A percentile compares a stretch with the other conserved stretches of the same genome.
Evolutionary conservation across 805 yeast species (phyloP).

Genomic region (Millerago galiae): DNA sequence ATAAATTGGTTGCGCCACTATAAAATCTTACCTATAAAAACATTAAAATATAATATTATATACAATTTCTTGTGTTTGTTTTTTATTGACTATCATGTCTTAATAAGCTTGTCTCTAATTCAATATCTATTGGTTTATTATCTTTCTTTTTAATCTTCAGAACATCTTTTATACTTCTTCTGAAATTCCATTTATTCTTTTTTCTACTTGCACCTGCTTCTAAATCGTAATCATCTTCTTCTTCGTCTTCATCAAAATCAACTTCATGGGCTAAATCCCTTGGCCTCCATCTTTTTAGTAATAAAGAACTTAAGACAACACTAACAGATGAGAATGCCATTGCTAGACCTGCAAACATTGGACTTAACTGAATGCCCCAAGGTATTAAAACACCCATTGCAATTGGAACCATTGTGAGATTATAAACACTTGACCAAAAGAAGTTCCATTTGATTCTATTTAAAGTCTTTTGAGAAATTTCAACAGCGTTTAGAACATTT

Average conservation of each 20-base stretch:
- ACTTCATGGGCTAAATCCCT: conserved; percentile 9
- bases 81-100: background rate
- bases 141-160: conserved; percentile 7
- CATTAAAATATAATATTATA: too few relatives aligned
- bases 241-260: background rate
- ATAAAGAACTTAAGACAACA: conserved; percentile 74
- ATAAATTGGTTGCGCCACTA: too few relatives aligned
- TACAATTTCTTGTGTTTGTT: too few relatives aligned
- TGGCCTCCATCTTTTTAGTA: conserved; percentile 60
- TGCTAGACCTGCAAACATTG: conserved; percentile 83
- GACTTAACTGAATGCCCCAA: conserved; percentile 70
- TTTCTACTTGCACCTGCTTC: conserved; percentile 10
- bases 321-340: conserved; percentile 93
- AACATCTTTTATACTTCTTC: conserved; percentile 11
- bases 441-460: conserved; percentile 73
- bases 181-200: conserved; percentile 11
- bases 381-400: conserved; percentile 92
- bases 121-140: conserved; percentile 12
- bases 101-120: conserved; percentile 16
- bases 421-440: conserved; percentile 82
- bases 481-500: conserved; percentile 49
- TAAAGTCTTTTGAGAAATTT: conserved; percentile 66
- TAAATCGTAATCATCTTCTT: conserved; percentile 16
- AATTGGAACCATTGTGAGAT: conserved; percentile 79
- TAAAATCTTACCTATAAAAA: too few relatives aligned